Base-by-base conservation (phyloP, 1,284 basidiomycete species). In the Butyriboletus appendiculatus region DNA sequence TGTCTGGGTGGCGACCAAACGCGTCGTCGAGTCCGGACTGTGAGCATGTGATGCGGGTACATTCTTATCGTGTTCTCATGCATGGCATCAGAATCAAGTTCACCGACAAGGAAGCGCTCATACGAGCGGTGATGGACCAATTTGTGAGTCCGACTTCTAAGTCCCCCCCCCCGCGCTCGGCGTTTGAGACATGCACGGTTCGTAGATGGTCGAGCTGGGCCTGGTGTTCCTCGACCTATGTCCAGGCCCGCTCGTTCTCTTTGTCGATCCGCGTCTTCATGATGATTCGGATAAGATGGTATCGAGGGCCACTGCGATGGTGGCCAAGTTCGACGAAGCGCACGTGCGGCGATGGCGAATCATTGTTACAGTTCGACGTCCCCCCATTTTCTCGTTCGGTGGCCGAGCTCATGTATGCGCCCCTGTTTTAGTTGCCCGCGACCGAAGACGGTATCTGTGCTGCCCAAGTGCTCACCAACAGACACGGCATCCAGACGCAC, bases 391-490 rank as follows among this genome's bases (percentile, higher is more conserved):
- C 26, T 26, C 11, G 26, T 30, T 47, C 38, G 11, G 8, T 10
- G 30, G 47, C 15, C 34, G 47, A 26, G 51, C 45, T 58, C 3
- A 51, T 33, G 10, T 37, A n/a, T 32, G 30, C 30, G 18, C 11
- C 33, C n/a, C n/a, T n/a, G n/a, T n/a, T 34, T 5, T 42, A 86
- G 84, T 76, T 87, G 43, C 81, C 84, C 30, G 83, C 84, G 11
- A 85, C 82, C 3, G 73, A 78, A 42, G 69, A 69, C 20, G 85
- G 84, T 15, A 72, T 85, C 15, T 52, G 55, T n/a, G 83, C 85
- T 7, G 76, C 81, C 0, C 67, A 63, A 34, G 57, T 64, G 38
- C 73, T 85, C 16, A 65, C 72, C 39, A 54, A 64, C 7, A 62
- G 63, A 42, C 59, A 77, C 48, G 62, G 62, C n/a, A 76, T 84